These are phyloP conservation scores for Plenodomus biglobosus DNA, from an alignment of 2,329 filamentous ascomycete genomes.

Conservation along the genomic window DNA sequence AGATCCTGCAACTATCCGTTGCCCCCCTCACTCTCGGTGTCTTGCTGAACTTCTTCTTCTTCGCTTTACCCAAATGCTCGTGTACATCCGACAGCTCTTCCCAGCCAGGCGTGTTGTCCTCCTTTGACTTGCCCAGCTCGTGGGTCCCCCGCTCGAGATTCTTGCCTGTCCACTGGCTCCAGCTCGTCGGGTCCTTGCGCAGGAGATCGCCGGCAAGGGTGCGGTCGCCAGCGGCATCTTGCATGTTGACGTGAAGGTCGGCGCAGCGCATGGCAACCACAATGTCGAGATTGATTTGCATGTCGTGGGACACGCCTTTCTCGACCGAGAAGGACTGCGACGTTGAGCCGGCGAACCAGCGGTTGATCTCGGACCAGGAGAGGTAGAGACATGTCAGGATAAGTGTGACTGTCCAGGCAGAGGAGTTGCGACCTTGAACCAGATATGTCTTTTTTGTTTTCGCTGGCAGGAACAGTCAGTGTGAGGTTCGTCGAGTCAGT, in stretches of 20 bases:
- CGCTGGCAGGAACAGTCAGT: slow-evolving; percentile 56
- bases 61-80: slow-evolving; percentile 78
- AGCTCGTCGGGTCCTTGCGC: slow-evolving; percentile 74
- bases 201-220: slow-evolving; percentile 79
- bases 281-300: slow-evolving; percentile 96
- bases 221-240: slow-evolving; percentile 89
- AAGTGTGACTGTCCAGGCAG: slow-evolving; percentile 90
- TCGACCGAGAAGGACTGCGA: slow-evolving; percentile 91
- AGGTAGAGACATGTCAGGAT: slow-evolving; percentile 73
- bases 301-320: slow-evolving; percentile 79
- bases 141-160: slow-evolving; percentile 59
- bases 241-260: slow-evolving; percentile 93
- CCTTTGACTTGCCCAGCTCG: slow-evolving; percentile 47
- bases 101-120: slow-evolving; percentile 42
- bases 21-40: slow-evolving; percentile 66
- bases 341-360: slow-evolving; percentile 84
- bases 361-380: slow-evolving; percentile 72
- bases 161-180: slow-evolving; percentile 76
- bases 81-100: slow-evolving; percentile 81
- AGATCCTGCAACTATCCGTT: slow-evolving; percentile 82
- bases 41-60: slow-evolving; percentile 67
- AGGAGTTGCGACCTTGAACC: slow-evolving; percentile 78
- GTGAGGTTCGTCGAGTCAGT: background rate
- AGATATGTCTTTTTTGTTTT: slow-evolving; percentile 96
- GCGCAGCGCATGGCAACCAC: slow-evolving; percentile 85